Evolutionary conservation across 129 eudicot genomes (phyloP), one percentile per base, ranked within the genome.

Genomic region (Apium graveolens): DNA sequence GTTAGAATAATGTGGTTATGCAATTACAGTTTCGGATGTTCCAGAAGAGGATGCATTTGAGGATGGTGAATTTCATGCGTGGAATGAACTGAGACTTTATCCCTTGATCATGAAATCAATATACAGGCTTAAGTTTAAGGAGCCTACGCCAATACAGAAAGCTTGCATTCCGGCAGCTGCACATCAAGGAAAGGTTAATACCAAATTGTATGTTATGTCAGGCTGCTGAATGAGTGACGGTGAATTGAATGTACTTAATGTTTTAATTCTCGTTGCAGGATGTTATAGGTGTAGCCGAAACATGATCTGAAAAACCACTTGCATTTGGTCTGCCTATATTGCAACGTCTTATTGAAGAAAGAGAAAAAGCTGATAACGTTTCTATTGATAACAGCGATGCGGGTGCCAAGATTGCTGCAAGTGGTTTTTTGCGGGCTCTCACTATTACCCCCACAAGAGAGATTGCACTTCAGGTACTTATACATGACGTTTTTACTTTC

Each of bases 11-110:
- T 71, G 29, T 70, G 45, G 75, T 55, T 43, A 8, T 44, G 29
- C 65, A 62, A 78, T 82, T 60, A 76, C 34, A 79, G 90, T 73
- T 76, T 72, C 74, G 45, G 81, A 76, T 74, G 87, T 82, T 60
- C 75, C 62, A 41, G 89, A 79, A 78, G 90, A 82, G 78, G 86
- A 86, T 44, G n/a, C 79, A 43, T 68, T 84, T 74, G 96, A 92
- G 82, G 96, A 91, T 77, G 80, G 84, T 82, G 97, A 92, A 66
- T 95, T 86, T 86, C 86, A 88, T 92, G 90, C 91, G 21, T 95
- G 99, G 99, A 90, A 90, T 85, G 97, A 92, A 26, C 92, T 95
- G 82, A 92, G 99, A 86, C 97, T 95, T 79, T 97, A 95, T 85
- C 91, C 97, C 55, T 80, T 86, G 79, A 85, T 95, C 41, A 84